Conservation (phyloP, 306 rosid genomes). For the Ceratonia siliqua region DNA sequence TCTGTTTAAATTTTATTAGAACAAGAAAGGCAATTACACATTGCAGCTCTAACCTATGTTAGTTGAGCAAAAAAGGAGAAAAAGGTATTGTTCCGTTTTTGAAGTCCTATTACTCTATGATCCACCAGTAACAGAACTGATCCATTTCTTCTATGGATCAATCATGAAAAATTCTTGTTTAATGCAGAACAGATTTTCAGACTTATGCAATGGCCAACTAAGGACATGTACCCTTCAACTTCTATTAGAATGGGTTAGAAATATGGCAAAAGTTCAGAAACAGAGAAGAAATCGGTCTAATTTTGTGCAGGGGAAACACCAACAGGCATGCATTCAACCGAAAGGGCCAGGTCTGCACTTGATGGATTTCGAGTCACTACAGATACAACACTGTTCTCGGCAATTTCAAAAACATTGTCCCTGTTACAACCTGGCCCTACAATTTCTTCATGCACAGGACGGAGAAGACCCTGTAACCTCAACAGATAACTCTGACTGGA, state of each 20-base stretch:
- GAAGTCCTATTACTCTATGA: conserved; percentile 19
- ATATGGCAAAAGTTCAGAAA: conserved; percentile 34
- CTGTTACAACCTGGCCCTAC: conserved; percentile 40
- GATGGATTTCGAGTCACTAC: conserved; percentile 26
- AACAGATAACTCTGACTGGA: conserved; percentile 65
- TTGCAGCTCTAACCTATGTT: conserved; percentile 20
- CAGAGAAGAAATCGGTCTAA: conserved; percentile 32
- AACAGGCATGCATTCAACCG: conserved; percentile 22
- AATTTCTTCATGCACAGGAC: conserved; percentile 51
- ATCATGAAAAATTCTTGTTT: conserved; percentile 30
- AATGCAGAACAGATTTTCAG: conserved; percentile 28
- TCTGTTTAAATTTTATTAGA: neutral
- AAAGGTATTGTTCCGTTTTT: conserved; percentile 2
- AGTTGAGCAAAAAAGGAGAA: neutral
- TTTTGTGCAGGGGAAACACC: conserved; percentile 36
- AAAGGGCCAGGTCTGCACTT: conserved; percentile 22
- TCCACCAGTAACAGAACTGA: conserved; percentile 1
- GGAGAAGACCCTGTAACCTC: conserved; percentile 63
- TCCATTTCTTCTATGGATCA: conserved; percentile 34
- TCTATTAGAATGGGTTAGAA: conserved; percentile 47
- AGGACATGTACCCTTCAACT: conserved; percentile 29
- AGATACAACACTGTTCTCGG: conserved; percentile 48
- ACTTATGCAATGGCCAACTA: conserved; percentile 29
- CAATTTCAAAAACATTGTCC: conserved; percentile 45
- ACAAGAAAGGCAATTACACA: conserved; percentile 4